Evolutionary conservation across 2,329 filamentous ascomycete genomes (phyloP).

Genomic region (Calonectria pteridis): DNA sequence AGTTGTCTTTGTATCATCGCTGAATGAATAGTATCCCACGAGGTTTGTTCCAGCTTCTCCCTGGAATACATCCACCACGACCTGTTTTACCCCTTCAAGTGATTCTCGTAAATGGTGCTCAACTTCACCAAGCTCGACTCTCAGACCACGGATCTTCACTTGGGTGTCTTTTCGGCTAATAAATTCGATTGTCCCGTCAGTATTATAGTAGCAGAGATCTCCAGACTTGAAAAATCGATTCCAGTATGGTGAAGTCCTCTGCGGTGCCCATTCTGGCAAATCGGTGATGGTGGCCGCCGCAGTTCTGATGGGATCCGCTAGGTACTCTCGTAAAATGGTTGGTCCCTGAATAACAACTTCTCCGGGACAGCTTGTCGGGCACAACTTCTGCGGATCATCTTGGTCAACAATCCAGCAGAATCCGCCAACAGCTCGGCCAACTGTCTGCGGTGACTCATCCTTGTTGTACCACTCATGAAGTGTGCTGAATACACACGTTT

Average conservation of each 20-base stretch:
- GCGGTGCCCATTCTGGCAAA: slow-evolving; percentile 4
- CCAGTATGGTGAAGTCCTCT: neutral
- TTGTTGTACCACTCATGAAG: slow-evolving; percentile 1
- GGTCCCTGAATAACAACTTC: neutral
- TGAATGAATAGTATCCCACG: slow-evolving; percentile 14
- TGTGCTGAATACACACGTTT: neutral
- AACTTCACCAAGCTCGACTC: slow-evolving; percentile 35
- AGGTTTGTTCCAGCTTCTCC: slow-evolving; percentile 9
- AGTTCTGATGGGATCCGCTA: neutral
- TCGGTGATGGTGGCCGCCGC: neutral
- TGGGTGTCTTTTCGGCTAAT: slow-evolving; percentile 58
- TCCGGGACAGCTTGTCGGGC: neutral
- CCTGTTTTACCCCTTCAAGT: neutral
- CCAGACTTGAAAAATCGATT: slow-evolving; percentile 8
- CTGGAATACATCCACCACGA: slow-evolving; percentile 1
- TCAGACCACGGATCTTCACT: slow-evolving; percentile 66
- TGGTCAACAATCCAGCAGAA: slow-evolving; percentile 8
- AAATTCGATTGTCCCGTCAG: neutral
- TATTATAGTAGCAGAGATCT: neutral
- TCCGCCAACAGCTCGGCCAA: neutral
- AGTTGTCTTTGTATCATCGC: neutral
- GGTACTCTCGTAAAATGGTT: neutral
- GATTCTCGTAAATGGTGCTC: neutral
- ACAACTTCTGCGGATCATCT: neutral
- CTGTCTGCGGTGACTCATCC: neutral